Percentiles rank a stretch among this genome's conserved stretches.
phyloP scores from a whole-genome alignment of 169 alveolate genomes.

The Eimeria tenella region DNA sequence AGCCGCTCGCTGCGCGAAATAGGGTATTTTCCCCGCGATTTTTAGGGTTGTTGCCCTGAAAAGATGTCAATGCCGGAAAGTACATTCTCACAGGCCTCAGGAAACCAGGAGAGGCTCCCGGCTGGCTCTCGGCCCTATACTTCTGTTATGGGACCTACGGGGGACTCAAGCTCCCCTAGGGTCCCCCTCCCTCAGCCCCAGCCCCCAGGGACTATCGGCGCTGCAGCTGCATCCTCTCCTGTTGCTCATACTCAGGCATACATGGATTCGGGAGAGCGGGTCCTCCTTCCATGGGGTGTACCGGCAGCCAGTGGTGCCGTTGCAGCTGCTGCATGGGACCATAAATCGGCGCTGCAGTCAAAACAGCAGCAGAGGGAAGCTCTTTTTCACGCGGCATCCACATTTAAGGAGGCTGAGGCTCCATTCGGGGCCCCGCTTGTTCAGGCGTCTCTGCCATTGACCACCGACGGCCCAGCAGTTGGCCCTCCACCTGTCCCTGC shows the following conservation, averaged over 20 bases:
- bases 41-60: not conserved
- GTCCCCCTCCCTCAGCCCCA: conserved; percentile 10
- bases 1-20: not conserved
- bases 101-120: not conserved
- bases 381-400: not conserved
- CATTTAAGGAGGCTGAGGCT: not conserved
- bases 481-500: conserved; percentile 6
- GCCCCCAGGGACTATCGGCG: not conserved
- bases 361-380: conserved; percentile 9
- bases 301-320: not conserved
- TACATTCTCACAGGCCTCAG: not conserved
- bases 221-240: not conserved
- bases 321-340: conserved; percentile 35
- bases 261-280: conserved; percentile 4
- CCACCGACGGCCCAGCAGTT: not conserved
- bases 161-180: not conserved
- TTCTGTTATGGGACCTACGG: conserved; percentile 4
- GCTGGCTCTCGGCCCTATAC: not conserved
- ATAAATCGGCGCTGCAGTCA: not conserved
- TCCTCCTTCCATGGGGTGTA: conserved; percentile 1
- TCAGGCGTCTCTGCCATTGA: not conserved
- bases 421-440: conserved; percentile 18
- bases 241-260: not conserved
- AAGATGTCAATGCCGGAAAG: not conserved
- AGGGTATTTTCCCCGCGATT: not conserved